phyloP scores from a whole-genome alignment of 2,329 filamentous ascomycete genomes.

The Fusarium sterilihyphosum region DNA sequence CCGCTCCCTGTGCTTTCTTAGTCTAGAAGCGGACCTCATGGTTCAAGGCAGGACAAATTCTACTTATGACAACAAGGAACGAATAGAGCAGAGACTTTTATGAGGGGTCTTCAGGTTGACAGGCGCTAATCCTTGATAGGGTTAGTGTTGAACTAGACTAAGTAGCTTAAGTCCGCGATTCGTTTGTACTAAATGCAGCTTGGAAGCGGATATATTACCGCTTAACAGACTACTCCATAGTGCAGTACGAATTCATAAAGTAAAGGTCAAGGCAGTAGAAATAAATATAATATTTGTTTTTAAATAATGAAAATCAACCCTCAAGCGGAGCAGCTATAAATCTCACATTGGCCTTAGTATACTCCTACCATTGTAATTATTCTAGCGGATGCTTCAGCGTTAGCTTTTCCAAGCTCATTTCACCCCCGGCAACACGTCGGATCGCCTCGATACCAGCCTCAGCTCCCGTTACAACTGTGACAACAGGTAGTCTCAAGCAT shows the following conservation, averaged over 20 bases:
- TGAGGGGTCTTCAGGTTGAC: background rate
- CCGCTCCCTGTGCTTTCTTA: background rate
- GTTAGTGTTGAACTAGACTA: fast-evolving
- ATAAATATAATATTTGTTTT: too few relatives aligned
- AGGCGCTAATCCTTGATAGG: background rate
- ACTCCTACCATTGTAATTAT: background rate
- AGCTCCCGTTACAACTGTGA: background rate
- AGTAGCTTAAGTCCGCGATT: fast-evolving
- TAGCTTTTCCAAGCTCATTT: background rate
- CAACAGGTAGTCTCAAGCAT: background rate
- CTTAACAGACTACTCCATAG: fast-evolving
- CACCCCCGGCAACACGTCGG: background rate
- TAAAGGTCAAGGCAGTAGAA: background rate
- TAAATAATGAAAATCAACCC: too few relatives aligned
- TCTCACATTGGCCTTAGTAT: background rate
- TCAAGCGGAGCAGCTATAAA: background rate
- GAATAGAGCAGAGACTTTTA: background rate
- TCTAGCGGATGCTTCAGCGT: background rate
- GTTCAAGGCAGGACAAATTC: background rate
- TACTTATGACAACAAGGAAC: background rate
- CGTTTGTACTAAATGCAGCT: fast-evolving
- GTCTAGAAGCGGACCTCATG: background rate
- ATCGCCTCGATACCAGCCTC: background rate
- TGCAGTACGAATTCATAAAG: fast-evolving
- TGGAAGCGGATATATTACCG: too few relatives aligned